A percentile compares a stretch with the other conserved stretches of the same genome.
phyloP scores from a whole-genome alignment of 2,329 filamentous ascomycete species.

The Golovinomyces cichoracearum region DNA sequence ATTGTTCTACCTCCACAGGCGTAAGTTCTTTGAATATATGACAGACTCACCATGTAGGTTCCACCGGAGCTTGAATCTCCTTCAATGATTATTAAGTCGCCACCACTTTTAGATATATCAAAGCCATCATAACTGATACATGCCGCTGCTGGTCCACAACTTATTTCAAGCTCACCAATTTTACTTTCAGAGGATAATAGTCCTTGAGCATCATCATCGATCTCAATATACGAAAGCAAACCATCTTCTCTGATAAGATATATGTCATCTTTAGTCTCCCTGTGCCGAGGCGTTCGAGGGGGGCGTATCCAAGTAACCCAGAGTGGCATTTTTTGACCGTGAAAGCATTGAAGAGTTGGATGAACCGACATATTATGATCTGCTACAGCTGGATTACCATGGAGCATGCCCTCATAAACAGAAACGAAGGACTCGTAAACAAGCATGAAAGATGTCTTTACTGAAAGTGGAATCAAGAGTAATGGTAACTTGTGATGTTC shows the following conservation, averaged over 20 bases:
- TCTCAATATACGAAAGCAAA: slow-evolving; percentile 44
- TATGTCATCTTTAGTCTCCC: slow-evolving; percentile 44
- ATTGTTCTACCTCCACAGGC: not conserved
- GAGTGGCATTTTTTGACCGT: slow-evolving; percentile 26
- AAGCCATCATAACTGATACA: slow-evolving; percentile 25
- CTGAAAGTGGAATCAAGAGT: slow-evolving; percentile 44
- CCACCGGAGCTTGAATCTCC: slow-evolving; percentile 52
- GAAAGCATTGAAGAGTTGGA: slow-evolving; percentile 21
- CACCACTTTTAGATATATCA: slow-evolving; percentile 24
- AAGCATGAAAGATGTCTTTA: slow-evolving; percentile 43
- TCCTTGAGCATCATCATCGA: slow-evolving; percentile 27
- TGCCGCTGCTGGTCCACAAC: slow-evolving; percentile 60
- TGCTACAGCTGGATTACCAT: slow-evolving; percentile 24
- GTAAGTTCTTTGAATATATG: not conserved
- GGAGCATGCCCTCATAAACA: slow-evolving; percentile 28
- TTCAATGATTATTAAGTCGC: slow-evolving; percentile 20
- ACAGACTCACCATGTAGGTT: slow-evolving; percentile 25
- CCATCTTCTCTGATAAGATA: slow-evolving; percentile 80
- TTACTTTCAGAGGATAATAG: slow-evolving; percentile 28
- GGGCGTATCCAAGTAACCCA: slow-evolving; percentile 76
- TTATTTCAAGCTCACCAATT: slow-evolving; percentile 42
- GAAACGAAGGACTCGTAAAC: slow-evolving; percentile 34
- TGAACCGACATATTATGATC: slow-evolving; percentile 20
- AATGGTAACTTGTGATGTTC: slow-evolving; percentile 33
- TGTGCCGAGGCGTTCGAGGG: slow-evolving; percentile 34